Evolutionary conservation across 331 rosid species (phyloP).

Genomic region (Erythrophleum ivorense): DNA sequence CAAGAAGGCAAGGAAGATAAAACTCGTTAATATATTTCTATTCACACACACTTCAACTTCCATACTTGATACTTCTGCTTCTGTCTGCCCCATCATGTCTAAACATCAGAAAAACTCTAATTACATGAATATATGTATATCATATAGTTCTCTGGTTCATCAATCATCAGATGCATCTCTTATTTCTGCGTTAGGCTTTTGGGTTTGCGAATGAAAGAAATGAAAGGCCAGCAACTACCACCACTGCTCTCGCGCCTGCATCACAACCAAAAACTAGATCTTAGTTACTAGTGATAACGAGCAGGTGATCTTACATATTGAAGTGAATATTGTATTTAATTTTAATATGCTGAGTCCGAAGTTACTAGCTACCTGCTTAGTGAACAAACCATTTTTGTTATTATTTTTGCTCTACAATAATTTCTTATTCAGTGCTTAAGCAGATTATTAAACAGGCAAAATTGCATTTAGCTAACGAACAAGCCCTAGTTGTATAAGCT

Average conservation of each 20-base stretch:
- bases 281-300: constrained; percentile 1
- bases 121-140: constrained; percentile 16
- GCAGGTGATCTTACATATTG: background rate
- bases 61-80: constrained; percentile 11
- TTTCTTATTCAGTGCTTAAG: background rate
- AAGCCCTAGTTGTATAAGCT: background rate
- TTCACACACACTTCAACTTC: constrained; percentile 19
- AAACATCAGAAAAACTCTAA: constrained; percentile 12
- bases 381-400: constrained; percentile 7
- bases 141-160: background rate
- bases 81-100: constrained; percentile 22
- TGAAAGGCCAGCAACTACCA: constrained; percentile 65
- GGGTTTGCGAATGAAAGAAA: constrained; percentile 36
- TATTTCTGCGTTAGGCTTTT: constrained; percentile 47
- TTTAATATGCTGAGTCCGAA: background rate
- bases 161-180: constrained; percentile 20
- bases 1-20: background rate
- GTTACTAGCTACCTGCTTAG: background rate
- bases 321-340: background rate
- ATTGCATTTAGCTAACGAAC: constrained; percentile 14
- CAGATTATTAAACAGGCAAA: constrained; percentile 11
- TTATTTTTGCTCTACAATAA: background rate
- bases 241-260: constrained; percentile 63
- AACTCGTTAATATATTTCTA: constrained; percentile 11
- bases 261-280: constrained; percentile 14